A percentile compares a stretch with the other conserved stretches of the same genome.
Evolutionary conservation across 2,329 filamentous ascomycete genomes (phyloP).

Genomic region (Colletotrichum plurivorum): DNA sequence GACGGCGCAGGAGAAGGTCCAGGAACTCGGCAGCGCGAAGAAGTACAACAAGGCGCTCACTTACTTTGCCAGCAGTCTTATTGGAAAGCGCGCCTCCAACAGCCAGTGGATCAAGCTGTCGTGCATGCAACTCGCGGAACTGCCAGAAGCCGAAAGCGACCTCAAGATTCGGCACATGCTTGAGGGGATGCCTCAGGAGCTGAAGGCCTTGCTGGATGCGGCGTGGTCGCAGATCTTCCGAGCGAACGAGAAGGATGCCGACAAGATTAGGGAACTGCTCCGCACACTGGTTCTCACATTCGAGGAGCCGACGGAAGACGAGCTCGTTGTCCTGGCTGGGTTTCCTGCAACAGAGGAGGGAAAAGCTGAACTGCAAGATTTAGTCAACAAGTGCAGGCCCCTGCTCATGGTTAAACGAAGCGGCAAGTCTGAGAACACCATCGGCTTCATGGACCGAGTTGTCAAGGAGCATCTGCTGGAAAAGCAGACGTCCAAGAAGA

Average conservation of each 20-base stretch:
- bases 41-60: constrained; percentile 58
- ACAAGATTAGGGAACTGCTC: constrained; percentile 59
- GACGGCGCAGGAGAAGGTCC: constrained; percentile 54
- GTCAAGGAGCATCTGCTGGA: constrained; percentile 57
- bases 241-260: constrained; percentile 48
- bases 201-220: constrained; percentile 52
- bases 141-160: constrained; percentile 54
- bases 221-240: constrained; percentile 56
- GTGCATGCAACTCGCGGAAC: constrained; percentile 56
- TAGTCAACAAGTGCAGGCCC: constrained; percentile 57
- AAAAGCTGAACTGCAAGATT: constrained; percentile 49
- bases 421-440: constrained; percentile 34
- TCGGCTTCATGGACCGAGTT: constrained; percentile 50
- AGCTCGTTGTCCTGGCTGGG: constrained; percentile 55
- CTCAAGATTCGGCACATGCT: constrained; percentile 55
- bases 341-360: constrained; percentile 49
- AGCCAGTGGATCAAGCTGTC: constrained; percentile 61
- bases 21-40: constrained; percentile 51
- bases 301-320: constrained; percentile 55
- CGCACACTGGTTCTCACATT: constrained; percentile 57
- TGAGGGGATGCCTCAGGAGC: constrained; percentile 56
- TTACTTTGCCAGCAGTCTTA: constrained; percentile 58
- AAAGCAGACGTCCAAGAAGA: constrained; percentile 46
- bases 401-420: constrained; percentile 42
- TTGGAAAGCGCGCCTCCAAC: constrained; percentile 58